Conservation (phyloP, 2,329 filamentous ascomycete species). For the Herpotrichia juniperi region DNA sequence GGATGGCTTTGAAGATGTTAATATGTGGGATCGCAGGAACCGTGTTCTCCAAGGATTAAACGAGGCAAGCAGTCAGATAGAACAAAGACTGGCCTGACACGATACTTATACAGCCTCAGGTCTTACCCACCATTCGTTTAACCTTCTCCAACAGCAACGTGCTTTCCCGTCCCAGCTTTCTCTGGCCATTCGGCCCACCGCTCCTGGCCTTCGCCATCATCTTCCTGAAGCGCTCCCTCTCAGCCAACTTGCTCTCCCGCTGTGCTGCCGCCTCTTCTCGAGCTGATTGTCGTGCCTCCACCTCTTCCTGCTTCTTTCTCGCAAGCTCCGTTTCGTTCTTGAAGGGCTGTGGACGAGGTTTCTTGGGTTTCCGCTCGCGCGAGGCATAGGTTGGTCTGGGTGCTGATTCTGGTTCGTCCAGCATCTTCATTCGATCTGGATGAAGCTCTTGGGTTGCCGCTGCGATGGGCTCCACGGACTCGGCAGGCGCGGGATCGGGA, state of each 20-base stretch:
- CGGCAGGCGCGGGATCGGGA: slow-evolving; percentile 15
- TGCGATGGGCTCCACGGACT: slow-evolving; percentile 26
- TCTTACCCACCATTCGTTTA: slow-evolving; percentile 67
- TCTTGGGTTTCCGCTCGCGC: slow-evolving; percentile 28
- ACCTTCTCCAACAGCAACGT: slow-evolving; percentile 78
- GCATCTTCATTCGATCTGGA: slow-evolving; percentile 65
- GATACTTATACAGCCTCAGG: slow-evolving; percentile 6
- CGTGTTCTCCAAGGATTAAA: background rate
- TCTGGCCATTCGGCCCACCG: slow-evolving; percentile 71
- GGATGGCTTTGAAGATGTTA: too few species aligned
- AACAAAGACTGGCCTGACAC: too few species aligned
- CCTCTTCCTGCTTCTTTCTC: slow-evolving; percentile 64
- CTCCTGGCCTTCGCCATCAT: slow-evolving; percentile 67
- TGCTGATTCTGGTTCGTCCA: slow-evolving; percentile 50
- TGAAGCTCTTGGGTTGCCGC: slow-evolving; percentile 60
- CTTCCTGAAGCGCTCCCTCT: slow-evolving; percentile 74
- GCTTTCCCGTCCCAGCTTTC: slow-evolving; percentile 83
- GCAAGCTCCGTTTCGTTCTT: slow-evolving; percentile 54
- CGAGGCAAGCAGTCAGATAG: too few species aligned
- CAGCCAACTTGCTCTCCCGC: slow-evolving; percentile 58
- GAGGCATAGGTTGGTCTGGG: slow-evolving; percentile 25
- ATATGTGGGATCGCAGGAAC: background rate
- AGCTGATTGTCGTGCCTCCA: slow-evolving; percentile 63
- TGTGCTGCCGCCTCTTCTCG: slow-evolving; percentile 69
- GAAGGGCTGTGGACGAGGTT: slow-evolving; percentile 47